Percentiles rank a stretch among this genome's conserved stretches.
These are phyloP conservation scores for Tulasnella sp. DNA, from an alignment of 768 basidiomycete genomes.

Conservation along the genomic window DNA sequence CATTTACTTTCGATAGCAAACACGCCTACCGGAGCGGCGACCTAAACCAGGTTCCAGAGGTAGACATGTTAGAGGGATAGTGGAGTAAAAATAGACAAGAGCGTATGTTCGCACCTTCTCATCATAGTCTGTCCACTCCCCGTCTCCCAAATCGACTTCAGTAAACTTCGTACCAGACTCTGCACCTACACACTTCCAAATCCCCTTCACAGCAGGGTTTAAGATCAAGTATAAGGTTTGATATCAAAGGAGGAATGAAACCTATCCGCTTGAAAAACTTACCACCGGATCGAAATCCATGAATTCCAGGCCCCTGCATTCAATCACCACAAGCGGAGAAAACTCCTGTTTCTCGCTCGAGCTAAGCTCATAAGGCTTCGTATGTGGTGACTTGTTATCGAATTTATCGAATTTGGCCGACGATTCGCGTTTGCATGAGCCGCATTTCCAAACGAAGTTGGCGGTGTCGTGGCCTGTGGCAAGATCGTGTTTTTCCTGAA, in stretches of 20 bases:
- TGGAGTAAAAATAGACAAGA: background rate
- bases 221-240: background rate
- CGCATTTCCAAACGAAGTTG: slow-evolving; percentile 69
- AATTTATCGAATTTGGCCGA: slow-evolving; percentile 64
- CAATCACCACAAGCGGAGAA: slow-evolving; percentile 55
- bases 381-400: slow-evolving; percentile 39
- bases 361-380: slow-evolving; percentile 28
- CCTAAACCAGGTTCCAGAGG: slow-evolving; percentile 29
- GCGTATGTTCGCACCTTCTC: slow-evolving; percentile 57
- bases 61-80: background rate
- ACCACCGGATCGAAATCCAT: slow-evolving; percentile 64
- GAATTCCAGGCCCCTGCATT: slow-evolving; percentile 83
- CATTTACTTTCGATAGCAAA: slow-evolving; percentile 55
- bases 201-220: slow-evolving; percentile 39
- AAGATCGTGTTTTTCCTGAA: slow-evolving; percentile 55
- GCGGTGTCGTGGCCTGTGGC: slow-evolving; percentile 53
- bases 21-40: slow-evolving; percentile 55
- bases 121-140: slow-evolving; percentile 82
- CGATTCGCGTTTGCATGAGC: slow-evolving; percentile 58
- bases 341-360: slow-evolving; percentile 40
- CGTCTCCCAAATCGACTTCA: slow-evolving; percentile 54
- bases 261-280: slow-evolving; percentile 22
- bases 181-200: slow-evolving; percentile 62
- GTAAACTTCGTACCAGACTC: slow-evolving; percentile 45
- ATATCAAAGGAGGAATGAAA: too few relatives aligned